These are phyloP conservation scores for Paecilomyces niveus DNA, from an alignment of 2,329 filamentous ascomycete species.

Conservation along the genomic window DNA sequence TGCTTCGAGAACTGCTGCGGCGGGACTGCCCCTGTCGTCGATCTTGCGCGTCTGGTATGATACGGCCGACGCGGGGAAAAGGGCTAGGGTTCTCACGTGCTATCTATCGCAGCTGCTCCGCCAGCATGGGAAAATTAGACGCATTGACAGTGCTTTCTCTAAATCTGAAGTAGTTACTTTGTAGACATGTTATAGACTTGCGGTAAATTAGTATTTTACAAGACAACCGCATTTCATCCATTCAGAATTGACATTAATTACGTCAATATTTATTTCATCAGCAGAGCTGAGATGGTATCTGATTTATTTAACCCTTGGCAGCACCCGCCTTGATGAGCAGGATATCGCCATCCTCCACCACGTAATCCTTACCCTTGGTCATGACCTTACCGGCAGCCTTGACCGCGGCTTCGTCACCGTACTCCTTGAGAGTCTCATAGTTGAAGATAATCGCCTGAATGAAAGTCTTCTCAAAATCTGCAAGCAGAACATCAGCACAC, in stretches of 20 bases:
- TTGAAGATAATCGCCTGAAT: slow-evolving; percentile 96
- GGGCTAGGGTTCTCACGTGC: slow-evolving; percentile 11
- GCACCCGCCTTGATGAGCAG: slow-evolving; percentile 71
- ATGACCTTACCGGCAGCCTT: slow-evolving; percentile 94
- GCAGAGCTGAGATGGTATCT: not conserved
- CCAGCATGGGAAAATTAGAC: not conserved
- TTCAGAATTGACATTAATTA: not conserved
- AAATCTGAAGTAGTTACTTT: not conserved
- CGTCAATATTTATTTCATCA: not conserved
- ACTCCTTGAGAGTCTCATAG: slow-evolving; percentile 70
- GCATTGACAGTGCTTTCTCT: not conserved
- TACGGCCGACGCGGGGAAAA: slow-evolving; percentile 18
- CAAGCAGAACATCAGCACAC: slow-evolving; percentile 1
- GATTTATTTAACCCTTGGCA: slow-evolving; percentile 35
- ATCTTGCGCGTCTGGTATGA: slow-evolving; percentile 13
- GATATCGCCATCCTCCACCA: slow-evolving; percentile 50
- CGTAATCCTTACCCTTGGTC: slow-evolving; percentile 98
- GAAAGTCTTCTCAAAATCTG: slow-evolving; percentile 98
- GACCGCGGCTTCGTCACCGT: slow-evolving; percentile 79
- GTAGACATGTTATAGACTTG: too few species aligned
- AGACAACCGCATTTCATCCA: not conserved
- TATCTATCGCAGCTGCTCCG: not conserved
- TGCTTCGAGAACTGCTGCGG: not conserved
- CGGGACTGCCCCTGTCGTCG: not conserved
- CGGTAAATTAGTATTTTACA: not conserved